Evolutionary conservation across 2,329 filamentous ascomycete genomes (phyloP), one percentile per base, ranked within the genome.

Genomic region (Aspergillus quadrilineatus): DNA sequence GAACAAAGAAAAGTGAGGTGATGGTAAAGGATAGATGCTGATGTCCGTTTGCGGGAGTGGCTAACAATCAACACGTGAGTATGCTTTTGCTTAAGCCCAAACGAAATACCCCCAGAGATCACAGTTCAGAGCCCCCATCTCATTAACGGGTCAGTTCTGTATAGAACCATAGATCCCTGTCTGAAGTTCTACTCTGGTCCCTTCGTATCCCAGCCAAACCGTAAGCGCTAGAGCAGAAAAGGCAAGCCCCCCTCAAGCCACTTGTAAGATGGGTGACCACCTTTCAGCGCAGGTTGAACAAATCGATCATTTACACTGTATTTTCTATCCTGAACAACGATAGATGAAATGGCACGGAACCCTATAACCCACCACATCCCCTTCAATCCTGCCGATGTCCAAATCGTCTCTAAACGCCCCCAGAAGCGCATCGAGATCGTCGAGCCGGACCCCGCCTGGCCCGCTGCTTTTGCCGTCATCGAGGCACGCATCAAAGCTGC

Each of bases 371-470:
- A 39, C 1, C 53, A 50, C 15, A 50, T 26, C 26, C n/a, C 30
- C 30, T 56, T 46, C 41, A 32, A 56, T 42, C 53, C 22, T 17
- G 39, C 34, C 47, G 28, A 39, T n/a, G 26, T 32, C 41, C 41
- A 56, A 41, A 26, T 2, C 1, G 14, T 56, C 48, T 47, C 54
- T 7, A 34, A 36, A 3, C 54, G 54, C 4, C 26, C 28, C 15
- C 8, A 47, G 6, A 51, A 51, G 26, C 54, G 50, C 34, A 63
- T 68, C 26, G 58, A 63, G 41, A 65, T 70, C 50, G 44, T 67
- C 55, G 55, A 68, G 17, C 61, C 53, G 22, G 60, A 65, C 43
- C 63, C 65, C 51, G 55, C 46, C 39, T 70, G 67, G 67, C 62
- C 64, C 28, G 41, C 59, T 15, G 39, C 36, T 14, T 69, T 64